Percentiles rank a stretch among this genome's conserved stretches.
Evolutionary conservation across 768 basidiomycete species (phyloP).

Genomic region (Botryobasidium botryosum): DNA sequence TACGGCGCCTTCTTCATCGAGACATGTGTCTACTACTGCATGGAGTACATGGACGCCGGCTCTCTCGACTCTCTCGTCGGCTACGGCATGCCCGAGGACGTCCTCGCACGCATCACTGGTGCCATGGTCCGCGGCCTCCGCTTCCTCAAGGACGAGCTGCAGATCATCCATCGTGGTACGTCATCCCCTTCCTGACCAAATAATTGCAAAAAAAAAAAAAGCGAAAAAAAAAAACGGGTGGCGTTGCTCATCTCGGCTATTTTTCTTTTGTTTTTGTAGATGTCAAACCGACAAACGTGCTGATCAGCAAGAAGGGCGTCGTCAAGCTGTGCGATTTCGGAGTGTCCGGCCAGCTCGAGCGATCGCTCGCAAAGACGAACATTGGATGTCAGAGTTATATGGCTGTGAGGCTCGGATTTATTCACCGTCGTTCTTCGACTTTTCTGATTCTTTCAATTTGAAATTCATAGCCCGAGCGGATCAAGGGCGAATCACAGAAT

Average conservation of each 20-base stretch:
- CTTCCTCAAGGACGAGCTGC: constrained; percentile 88
- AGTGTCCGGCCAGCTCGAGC: constrained; percentile 95
- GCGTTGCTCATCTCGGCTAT: constrained; percentile 1
- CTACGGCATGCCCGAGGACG: constrained; percentile 51
- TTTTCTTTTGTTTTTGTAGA: constrained; percentile 28
- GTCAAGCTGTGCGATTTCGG: constrained; percentile 97
- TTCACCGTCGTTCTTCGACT: background rate
- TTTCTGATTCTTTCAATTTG: background rate
- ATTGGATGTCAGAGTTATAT: constrained; percentile 98
- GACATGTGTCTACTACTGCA: constrained; percentile 99
- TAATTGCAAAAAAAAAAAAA: too few relatives aligned
- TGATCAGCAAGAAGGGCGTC: constrained; percentile 74
- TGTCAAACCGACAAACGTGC: constrained; percentile 88
- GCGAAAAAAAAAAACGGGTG: background rate
- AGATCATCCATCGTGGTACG: constrained; percentile 62
- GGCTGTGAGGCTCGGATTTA: constrained; percentile 48
- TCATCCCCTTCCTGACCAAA: constrained; percentile 5
- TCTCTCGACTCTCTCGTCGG: constrained; percentile 63
- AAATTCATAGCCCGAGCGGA: constrained; percentile 66
- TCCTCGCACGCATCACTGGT: constrained; percentile 64
- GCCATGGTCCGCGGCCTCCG: constrained; percentile 79
- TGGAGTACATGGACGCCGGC: constrained; percentile 99
- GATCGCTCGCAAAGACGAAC: constrained; percentile 91
- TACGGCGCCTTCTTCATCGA: constrained; percentile 99
- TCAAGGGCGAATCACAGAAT: constrained; percentile 83